These are phyloP conservation scores for Boletus fagicola DNA, from an alignment of 768 basidiomycete species.

Conservation along the genomic window DNA sequence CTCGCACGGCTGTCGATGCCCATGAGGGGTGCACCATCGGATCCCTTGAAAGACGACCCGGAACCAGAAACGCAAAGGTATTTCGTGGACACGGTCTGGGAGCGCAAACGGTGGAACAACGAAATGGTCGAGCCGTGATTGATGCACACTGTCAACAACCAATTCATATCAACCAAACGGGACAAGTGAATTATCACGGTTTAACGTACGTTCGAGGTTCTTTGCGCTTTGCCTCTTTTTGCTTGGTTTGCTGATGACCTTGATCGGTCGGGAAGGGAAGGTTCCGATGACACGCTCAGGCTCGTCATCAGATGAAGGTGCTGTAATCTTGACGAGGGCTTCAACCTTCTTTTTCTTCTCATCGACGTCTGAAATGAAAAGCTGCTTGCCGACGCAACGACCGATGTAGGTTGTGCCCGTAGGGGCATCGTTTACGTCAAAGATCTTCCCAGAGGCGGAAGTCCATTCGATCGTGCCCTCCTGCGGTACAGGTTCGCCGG, in stretches of 20 bases:
- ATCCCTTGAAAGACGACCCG: constrained; percentile 87
- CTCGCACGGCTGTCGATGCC: constrained; percentile 72
- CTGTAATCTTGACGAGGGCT: constrained; percentile 86
- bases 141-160: constrained; percentile 70
- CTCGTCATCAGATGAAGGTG: constrained; percentile 75
- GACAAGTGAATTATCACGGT: constrained; percentile 8
- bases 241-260: constrained; percentile 97
- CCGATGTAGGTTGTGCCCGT: constrained; percentile 88
- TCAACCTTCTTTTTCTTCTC: constrained; percentile 96
- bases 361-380: constrained; percentile 93
- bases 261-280: constrained; percentile 94
- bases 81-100: constrained; percentile 94
- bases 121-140: constrained; percentile 95
- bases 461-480: constrained; percentile 90
- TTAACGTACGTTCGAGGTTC: constrained; percentile 80
- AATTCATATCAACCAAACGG: constrained; percentile 15
- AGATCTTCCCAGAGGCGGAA: constrained; percentile 75
- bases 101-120: constrained; percentile 91
- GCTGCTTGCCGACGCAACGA: constrained; percentile 89
- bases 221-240: constrained; percentile 95
- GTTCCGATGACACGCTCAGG: constrained; percentile 81
- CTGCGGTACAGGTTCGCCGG: constrained; percentile 83
- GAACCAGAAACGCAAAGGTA: constrained; percentile 96
- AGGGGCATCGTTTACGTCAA: constrained; percentile 77
- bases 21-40: constrained; percentile 84